Conservation (phyloP, 768 basidiomycete species). For the Mycena rosella region DNA sequence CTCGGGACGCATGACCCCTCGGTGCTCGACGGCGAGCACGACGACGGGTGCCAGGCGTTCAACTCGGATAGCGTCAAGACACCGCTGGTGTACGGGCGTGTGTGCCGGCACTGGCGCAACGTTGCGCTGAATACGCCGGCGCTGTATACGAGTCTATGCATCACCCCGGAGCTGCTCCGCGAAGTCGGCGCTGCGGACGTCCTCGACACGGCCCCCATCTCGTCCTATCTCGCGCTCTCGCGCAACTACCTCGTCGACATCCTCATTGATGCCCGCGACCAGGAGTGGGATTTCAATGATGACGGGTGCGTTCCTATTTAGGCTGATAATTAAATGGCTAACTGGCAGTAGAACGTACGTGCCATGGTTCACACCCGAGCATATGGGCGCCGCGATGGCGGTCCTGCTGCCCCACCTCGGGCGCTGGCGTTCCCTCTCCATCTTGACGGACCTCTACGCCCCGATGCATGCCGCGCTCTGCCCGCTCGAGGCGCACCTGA, state of each 20-base stretch:
- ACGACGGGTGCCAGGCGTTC: slow-evolving; percentile 47
- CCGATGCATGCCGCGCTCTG: slow-evolving; percentile 67
- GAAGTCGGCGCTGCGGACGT: slow-evolving; percentile 8
- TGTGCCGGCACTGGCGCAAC: slow-evolving; percentile 65
- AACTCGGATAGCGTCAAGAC: slow-evolving; percentile 55
- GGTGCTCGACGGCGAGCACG: slow-evolving; percentile 37
- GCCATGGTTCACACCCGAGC: slow-evolving; percentile 54
- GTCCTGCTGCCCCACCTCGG: slow-evolving; percentile 64
- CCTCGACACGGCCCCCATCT: slow-evolving; percentile 55
- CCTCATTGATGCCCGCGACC: slow-evolving; percentile 69
- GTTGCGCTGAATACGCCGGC: slow-evolving; percentile 62
- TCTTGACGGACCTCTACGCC: slow-evolving; percentile 69
- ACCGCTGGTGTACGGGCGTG: slow-evolving; percentile 61
- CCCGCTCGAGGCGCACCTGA: slow-evolving; percentile 55
- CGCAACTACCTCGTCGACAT: slow-evolving; percentile 64
- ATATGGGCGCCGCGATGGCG: slow-evolving; percentile 60
- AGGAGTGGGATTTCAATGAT: slow-evolving; percentile 69
- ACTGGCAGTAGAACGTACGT: slow-evolving; percentile 39
- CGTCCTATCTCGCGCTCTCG: slow-evolving; percentile 60
- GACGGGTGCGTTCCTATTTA: slow-evolving; percentile 53
- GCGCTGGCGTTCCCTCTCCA: slow-evolving; percentile 66
- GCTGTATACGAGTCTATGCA: slow-evolving; percentile 68
- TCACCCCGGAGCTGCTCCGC: slow-evolving; percentile 56
- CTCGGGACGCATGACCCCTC: slow-evolving; percentile 55
- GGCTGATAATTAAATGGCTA: too few species aligned